Base-by-base conservation (phyloP, 805 yeast species). In the Candida tammaniensis region DNA sequence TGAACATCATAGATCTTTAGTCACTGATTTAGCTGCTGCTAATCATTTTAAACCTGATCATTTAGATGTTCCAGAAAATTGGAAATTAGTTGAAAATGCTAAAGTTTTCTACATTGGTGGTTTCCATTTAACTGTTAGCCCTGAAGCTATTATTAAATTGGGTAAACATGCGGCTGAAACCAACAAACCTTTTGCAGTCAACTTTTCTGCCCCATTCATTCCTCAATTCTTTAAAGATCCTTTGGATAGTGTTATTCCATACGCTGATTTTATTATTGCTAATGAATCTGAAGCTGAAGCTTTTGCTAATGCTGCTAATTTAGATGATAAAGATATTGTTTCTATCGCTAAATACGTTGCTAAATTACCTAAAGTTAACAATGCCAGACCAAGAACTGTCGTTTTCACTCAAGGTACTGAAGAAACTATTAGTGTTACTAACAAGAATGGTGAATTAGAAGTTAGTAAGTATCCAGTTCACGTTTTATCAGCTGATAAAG, bases 91-190 rank as follows among this genome's bases (percentile, higher is more conserved):
- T 43, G 88, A 86, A 65, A 71, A 68, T 32, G 98, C 91, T 42
- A 72, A 80, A 60, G 74, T 71, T 53, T 93, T 69, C 74, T 93
- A 93, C 76, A 84, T 93, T 57, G 98, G 98, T 54, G 99, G 99
- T n/a, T 93, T 81, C 86, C 99, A 93, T 66, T 76, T 93, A 68
- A 93, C 99, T 38, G 99, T 93, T 38, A 86, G 95, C 47, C 96
- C 96, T 47, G 95, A 82, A 40, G 97, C 98, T 38, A 93, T 93
- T 55, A 72, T 75, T 49, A 79, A 81, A 40, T 74, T 93, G 52
- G 98, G 96, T 49, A 75, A 87, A 66, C 96, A 93, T 59, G 97
- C 98, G 46, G 84, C 93, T 43, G 84, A 71, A 42, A 74, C 68
- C 54, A 79, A 82, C 74, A 86, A 86, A 70, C 72, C 78, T 40